Conservation (phyloP, 495 filamentous ascomycete species). For the Aspergillus nidulans region DNA sequence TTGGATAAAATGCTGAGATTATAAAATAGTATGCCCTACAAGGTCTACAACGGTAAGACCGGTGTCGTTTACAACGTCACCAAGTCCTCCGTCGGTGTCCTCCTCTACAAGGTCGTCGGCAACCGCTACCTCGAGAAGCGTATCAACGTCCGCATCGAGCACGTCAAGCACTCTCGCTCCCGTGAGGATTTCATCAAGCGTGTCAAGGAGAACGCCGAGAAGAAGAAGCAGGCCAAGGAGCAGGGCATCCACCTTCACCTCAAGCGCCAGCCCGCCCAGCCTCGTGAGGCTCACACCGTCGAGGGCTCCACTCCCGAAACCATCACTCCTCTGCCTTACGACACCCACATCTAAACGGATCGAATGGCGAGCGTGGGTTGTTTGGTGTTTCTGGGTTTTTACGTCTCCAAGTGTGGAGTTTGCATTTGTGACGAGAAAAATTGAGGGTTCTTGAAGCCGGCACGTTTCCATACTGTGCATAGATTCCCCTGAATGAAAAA, state of each 20-base stretch:
- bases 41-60: constrained; percentile 98
- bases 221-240: constrained; percentile 87
- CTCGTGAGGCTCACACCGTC: constrained; percentile 75
- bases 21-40: constrained; percentile 84
- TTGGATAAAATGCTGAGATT: constrained; percentile 27
- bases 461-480: constrained; percentile 45
- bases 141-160: constrained; percentile 96
- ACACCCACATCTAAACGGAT: constrained; percentile 88
- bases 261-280: constrained; percentile 81
- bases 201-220: constrained; percentile 90
- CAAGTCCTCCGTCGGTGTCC: constrained; percentile 90
- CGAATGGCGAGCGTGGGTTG: constrained; percentile 39
- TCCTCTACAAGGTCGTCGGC: constrained; percentile 97
- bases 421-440: constrained; percentile 43
- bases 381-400: constrained; percentile 45
- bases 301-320: constrained; percentile 84
- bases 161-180: constrained; percentile 88
- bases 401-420: constrained; percentile 33
- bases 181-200: constrained; percentile 92
- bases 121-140: constrained; percentile 99
- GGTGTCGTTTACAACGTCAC: constrained; percentile 98
- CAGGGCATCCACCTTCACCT: constrained; percentile 81
- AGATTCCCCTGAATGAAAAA: constrained; percentile 52
- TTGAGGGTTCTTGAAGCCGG: constrained; percentile 35
- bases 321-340: constrained; percentile 86